Conservation (phyloP, 2,329 filamentous ascomycete genomes). For the Ophiocordyceps australis region DNA sequence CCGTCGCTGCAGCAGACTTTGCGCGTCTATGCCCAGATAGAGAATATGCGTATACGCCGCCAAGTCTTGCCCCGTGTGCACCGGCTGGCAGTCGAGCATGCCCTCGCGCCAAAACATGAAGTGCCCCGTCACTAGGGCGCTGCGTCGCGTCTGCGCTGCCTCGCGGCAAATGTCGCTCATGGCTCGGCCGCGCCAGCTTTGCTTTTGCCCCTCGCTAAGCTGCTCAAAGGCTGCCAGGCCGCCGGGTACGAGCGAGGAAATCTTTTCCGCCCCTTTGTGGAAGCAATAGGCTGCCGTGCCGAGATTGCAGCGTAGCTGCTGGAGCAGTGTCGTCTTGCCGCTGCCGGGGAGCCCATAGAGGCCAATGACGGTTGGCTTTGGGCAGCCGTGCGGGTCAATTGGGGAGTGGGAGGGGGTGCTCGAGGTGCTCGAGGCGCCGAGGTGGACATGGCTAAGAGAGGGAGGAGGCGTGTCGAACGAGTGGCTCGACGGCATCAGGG, state of each 20-base stretch:
- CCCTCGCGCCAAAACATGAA: slow-evolving; percentile 31
- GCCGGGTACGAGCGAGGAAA: slow-evolving; percentile 21
- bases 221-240: slow-evolving; percentile 28
- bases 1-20: slow-evolving; percentile 18
- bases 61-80: slow-evolving; percentile 26
- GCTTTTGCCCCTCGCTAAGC: slow-evolving; percentile 16
- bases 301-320: slow-evolving; percentile 17
- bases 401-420: no score
- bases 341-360: slow-evolving; percentile 34
- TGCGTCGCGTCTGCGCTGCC: slow-evolving; percentile 12
- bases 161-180: slow-evolving; percentile 23
- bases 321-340: slow-evolving; percentile 30
- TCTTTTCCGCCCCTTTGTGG: slow-evolving; percentile 32
- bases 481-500: no score
- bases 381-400: not conserved
- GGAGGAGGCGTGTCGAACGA: no score
- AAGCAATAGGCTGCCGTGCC: slow-evolving; percentile 19
- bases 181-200: slow-evolving; percentile 19
- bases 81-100: slow-evolving; percentile 9
- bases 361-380: slow-evolving; percentile 24
- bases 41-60: slow-evolving; percentile 36
- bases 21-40: slow-evolving; percentile 26
- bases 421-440: no score
- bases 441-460: no score
- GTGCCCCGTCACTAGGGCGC: slow-evolving; percentile 34